Conservation (phyloP, 1,139 yeast species). For the Debaryomyces coudertii region DNA sequence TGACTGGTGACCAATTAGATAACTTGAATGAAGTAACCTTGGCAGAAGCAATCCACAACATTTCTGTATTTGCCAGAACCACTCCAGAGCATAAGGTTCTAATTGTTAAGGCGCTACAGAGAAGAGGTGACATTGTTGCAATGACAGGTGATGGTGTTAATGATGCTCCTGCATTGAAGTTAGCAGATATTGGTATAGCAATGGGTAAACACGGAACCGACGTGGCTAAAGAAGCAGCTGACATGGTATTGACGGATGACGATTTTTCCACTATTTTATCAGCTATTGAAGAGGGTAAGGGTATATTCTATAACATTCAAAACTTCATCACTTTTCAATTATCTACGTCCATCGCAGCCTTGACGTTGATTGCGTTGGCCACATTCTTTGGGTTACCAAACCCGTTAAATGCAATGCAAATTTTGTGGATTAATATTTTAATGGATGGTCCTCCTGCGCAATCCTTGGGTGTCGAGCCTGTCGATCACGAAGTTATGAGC, state of each 20-base stretch:
- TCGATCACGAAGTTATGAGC: slow-evolving; percentile 90
- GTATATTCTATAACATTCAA: slow-evolving; percentile 91
- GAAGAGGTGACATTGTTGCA: slow-evolving; percentile 93
- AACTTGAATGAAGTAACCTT: slow-evolving; percentile 68
- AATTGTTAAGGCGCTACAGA: slow-evolving; percentile 88
- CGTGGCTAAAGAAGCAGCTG: slow-evolving; percentile 98
- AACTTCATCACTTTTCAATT: slow-evolving; percentile 92
- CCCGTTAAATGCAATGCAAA: slow-evolving; percentile 98
- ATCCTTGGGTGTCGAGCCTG: slow-evolving; percentile 95
- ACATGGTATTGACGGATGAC: slow-evolving; percentile 95
- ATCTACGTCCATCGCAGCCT: slow-evolving; percentile 93
- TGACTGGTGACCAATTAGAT: slow-evolving; percentile 85
- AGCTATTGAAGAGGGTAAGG: slow-evolving; percentile 97
- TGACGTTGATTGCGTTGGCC: slow-evolving; percentile 83
- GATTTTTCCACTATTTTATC: slow-evolving; percentile 89
- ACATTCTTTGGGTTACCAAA: slow-evolving; percentile 87
- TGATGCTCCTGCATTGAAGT: slow-evolving; percentile 97
- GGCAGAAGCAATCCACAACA: slow-evolving; percentile 73
- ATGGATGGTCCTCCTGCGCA: slow-evolving; percentile 99
- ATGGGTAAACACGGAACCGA: slow-evolving; percentile 98
- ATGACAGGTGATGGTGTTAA: slow-evolving; percentile 99
- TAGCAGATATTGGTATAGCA: slow-evolving; percentile 96
- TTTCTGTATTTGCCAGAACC: slow-evolving; percentile 92
- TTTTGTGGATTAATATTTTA: slow-evolving; percentile 92
- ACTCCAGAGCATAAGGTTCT: slow-evolving; percentile 95